phyloP scores from a whole-genome alignment of 140 eudicot species.

The Flaveria floridana region DNA sequence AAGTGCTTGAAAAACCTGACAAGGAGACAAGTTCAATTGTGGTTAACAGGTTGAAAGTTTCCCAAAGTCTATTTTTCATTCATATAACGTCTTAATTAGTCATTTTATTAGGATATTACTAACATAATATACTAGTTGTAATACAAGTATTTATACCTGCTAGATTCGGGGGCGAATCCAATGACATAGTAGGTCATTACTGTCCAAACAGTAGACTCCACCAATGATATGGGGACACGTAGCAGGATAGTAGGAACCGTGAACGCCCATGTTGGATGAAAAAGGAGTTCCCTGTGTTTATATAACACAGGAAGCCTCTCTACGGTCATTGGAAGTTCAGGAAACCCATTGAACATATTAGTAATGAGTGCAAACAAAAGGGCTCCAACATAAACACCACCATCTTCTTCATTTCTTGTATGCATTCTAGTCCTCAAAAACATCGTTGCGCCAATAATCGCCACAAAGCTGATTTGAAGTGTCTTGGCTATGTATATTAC shows the following conservation, averaged over 20 bases:
- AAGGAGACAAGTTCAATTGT: neutral
- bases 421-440: constrained; percentile 48
- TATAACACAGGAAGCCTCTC: constrained; percentile 48
- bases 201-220: constrained; percentile 48
- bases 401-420: constrained; percentile 34
- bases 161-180: constrained; percentile 44
- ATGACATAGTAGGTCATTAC: constrained; percentile 46
- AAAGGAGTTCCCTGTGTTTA: constrained; percentile 46
- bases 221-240: constrained; percentile 45
- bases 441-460: constrained; percentile 44
- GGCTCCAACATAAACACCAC: constrained; percentile 47
- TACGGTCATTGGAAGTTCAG: constrained; percentile 45
- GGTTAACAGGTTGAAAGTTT: neutral
- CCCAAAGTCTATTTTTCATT: neutral
- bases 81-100: neutral
- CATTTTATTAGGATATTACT: neutral
- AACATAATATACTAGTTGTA: neutral
- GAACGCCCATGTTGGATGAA: constrained; percentile 52
- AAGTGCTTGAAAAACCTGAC: constrained; percentile 39
- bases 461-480: constrained; percentile 44
- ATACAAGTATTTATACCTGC: constrained; percentile 29
- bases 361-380: constrained; percentile 39
- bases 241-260: constrained; percentile 45
- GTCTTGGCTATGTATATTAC: constrained; percentile 40
- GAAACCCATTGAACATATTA: constrained; percentile 48